Evolutionary conservation across 768 basidiomycete species (phyloP).

Genomic region (Rhodotorula diobovata): DNA sequence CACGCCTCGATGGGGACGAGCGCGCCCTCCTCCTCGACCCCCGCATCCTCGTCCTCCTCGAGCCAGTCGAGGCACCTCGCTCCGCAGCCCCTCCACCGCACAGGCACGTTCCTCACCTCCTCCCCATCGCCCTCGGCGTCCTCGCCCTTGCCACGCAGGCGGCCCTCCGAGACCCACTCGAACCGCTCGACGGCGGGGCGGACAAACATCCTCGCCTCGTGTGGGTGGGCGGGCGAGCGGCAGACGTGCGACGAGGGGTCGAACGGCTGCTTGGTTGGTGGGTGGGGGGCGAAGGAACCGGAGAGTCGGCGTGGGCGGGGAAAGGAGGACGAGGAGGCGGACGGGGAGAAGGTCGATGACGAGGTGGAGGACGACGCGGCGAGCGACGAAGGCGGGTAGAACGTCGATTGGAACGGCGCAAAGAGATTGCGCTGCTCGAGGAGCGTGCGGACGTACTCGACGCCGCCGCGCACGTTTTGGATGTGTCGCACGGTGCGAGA

Average conservation of each 20-base stretch:
- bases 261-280: conserved; percentile 9
- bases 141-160: background rate
- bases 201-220: conserved; percentile 17
- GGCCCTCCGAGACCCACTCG: conserved; percentile 37
- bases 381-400: conserved; percentile 6
- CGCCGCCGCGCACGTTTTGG: conserved; percentile 1
- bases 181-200: conserved; percentile 30
- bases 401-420: conserved; percentile 16
- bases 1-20: too few species aligned
- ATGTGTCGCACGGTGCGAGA: background rate
- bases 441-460: background rate
- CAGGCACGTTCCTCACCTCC: conserved; percentile 25
- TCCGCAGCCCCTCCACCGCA: conserved; percentile 35
- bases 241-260: conserved; percentile 31
- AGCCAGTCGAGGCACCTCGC: conserved; percentile 38
- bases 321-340: background rate
- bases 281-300: background rate
- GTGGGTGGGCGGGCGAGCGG: conserved; percentile 24
- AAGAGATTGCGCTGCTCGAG: conserved; percentile 2
- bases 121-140: background rate
- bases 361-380: background rate
- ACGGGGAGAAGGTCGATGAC: background rate
- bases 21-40: background rate
- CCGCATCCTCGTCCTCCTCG: conserved; percentile 29
- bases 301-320: conserved; percentile 1